Evolutionary conservation across 495 filamentous ascomycete species (phyloP), one percentile per base, ranked within the genome.

Genomic region (Xylaria castorea): DNA sequence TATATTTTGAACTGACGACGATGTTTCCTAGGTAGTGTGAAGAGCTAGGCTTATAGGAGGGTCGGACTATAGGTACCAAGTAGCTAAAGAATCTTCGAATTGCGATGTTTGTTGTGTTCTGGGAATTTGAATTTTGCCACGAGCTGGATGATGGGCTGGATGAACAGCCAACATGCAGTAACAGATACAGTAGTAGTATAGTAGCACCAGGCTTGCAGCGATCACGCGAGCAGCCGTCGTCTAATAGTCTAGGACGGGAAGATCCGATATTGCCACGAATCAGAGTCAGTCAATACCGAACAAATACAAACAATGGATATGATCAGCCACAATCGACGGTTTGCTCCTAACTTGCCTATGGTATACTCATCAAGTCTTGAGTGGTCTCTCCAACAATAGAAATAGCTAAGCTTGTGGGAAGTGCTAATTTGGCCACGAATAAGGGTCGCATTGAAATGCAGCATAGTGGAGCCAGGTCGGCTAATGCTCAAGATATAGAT

Each of bases 201-300:
- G 50, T 42, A 30, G 50, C 18, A 27, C 64, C 20, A 53, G 38
- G 66, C 66, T 69, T 58, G 40, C 67, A 55, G 67, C 67, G 67
- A 70, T 70, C 67, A 70, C 67, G 67, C 67, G 67, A 70, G 67
- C 44, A 62, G 25, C 67, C 55, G 53, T 62, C 67, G 36, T 46
- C 67, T 70, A 36, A 61, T 46, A 18, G 5, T 36, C 9, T 27
- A 62, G 32, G 38, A 50, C 67, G 67, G 67, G 42, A 70, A 46
- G 53, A 70, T 70, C 67, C 67, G 67, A 70, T 61, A 40, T 34
- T 60, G 18, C 53, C 20, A 70, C 53, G n/a, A 70, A 70, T 50
- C 53, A 70, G 32, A 48, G 40, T n/a, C 66, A 32, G n/a, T 46
- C 30, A 8, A 44, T 27, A 42, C 27, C 51, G 32, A 53, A 48